phyloP scores from a whole-genome alignment of 2,329 filamentous ascomycete genomes.

The Cercospora beticola region DNA sequence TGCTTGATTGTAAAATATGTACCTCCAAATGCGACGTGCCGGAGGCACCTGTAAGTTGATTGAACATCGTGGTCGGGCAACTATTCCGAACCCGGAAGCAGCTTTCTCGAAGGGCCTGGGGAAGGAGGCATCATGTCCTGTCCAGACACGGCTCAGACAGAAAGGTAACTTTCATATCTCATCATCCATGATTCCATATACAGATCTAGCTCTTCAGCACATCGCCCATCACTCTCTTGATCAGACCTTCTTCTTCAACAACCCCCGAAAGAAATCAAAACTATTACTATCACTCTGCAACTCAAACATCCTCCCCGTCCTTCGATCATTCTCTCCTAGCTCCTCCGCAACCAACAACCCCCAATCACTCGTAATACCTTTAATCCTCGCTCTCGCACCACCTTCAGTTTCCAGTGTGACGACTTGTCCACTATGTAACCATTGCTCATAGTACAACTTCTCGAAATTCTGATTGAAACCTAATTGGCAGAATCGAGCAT shows the following conservation, averaged over 20 bases:
- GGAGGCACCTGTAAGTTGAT: no score
- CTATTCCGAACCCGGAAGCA: no score
- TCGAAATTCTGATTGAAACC: conserved; percentile 77
- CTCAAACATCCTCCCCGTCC: conserved; percentile 75
- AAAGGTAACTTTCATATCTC: not conserved
- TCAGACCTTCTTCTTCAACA: conserved; percentile 76
- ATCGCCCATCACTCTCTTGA: no score
- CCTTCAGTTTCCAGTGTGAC: conserved; percentile 79
- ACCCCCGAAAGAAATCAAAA: conserved; percentile 92
- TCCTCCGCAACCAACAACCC: conserved; percentile 84
- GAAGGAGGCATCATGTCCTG: no score
- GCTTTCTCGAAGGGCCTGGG: no score
- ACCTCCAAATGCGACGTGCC: no score
- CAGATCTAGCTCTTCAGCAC: not conserved
- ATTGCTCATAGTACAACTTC: conserved; percentile 73
- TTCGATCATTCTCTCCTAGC: conserved; percentile 67
- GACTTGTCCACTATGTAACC: conserved; percentile 72
- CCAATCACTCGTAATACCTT: conserved; percentile 90
- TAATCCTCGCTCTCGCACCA: conserved; percentile 70
- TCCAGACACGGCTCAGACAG: not conserved
- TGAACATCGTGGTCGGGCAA: no score
- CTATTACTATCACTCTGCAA: conserved; percentile 97
- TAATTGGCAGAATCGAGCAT: conserved; percentile 68
- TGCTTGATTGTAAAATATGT: no score
- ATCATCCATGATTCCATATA: not conserved